A percentile compares a stretch with the other conserved stretches of the same genome.
These are phyloP conservation scores for Cystobasidium slooffiae DNA, from an alignment of 1,284 basidiomycete genomes.

Conservation along the genomic window DNA sequence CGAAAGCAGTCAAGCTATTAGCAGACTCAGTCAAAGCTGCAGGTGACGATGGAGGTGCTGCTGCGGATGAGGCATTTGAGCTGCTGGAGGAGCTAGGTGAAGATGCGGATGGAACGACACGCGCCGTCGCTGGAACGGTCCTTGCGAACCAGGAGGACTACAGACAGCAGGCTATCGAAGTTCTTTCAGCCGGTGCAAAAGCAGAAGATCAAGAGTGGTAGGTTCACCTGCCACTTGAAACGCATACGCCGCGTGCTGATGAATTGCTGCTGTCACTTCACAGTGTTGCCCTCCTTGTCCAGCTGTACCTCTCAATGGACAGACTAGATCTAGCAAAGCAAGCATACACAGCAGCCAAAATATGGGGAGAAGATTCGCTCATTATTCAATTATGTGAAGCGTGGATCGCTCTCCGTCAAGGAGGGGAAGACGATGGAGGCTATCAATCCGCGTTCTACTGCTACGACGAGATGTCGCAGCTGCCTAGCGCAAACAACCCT, in stretches of 20 bases:
- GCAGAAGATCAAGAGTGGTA: slow-evolving; percentile 84
- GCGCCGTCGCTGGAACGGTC: slow-evolving; percentile 76
- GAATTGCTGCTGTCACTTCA: slow-evolving; percentile 2
- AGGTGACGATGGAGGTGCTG: slow-evolving; percentile 60
- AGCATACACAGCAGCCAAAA: slow-evolving; percentile 77
- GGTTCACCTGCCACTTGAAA: slow-evolving; percentile 16
- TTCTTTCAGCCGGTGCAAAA: slow-evolving; percentile 70
- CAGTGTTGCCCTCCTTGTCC: slow-evolving; percentile 78
- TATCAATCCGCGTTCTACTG: slow-evolving; percentile 72
- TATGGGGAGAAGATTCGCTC: slow-evolving; percentile 84
- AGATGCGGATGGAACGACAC: slow-evolving; percentile 70
- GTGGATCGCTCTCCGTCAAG: slow-evolving; percentile 70
- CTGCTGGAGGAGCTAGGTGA: slow-evolving; percentile 76
- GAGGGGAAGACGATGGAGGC: slow-evolving; percentile 56
- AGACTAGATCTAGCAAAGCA: slow-evolving; percentile 83
- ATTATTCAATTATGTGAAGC: slow-evolving; percentile 88
- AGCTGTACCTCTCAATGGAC: slow-evolving; percentile 82
- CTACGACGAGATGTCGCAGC: slow-evolving; percentile 87
- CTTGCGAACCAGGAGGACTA: slow-evolving; percentile 66
- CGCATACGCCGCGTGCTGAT: neutral
- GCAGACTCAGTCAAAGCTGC: slow-evolving; percentile 65
- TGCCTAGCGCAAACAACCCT: slow-evolving; percentile 73
- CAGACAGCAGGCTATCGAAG: slow-evolving; percentile 87
- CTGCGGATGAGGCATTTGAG: slow-evolving; percentile 81
- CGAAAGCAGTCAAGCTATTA: slow-evolving; percentile 73